Evolutionary conservation across 352 stramenopile genomes (phyloP), one percentile per base, ranked within the genome.

Genomic region (Globisporangium irregulare): DNA sequence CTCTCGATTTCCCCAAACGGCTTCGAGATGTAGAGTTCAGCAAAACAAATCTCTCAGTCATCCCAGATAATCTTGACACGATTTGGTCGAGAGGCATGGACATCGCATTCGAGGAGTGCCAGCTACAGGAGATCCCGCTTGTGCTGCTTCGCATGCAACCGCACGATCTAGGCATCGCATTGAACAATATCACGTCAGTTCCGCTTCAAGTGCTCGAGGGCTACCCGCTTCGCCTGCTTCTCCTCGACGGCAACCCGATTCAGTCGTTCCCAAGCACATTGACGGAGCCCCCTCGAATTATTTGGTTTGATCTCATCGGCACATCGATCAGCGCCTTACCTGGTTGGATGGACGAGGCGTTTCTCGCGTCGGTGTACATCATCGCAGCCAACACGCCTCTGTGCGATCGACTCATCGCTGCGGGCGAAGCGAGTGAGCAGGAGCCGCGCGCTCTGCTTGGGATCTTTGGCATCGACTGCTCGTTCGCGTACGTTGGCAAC

Each of bases 1-100:
- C 54, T 2, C 27, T 3, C 14, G 32, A 64, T 12, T 64, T 69
- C 15, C 55, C 64, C 6, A n/a, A 46, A 22, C 20, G 20, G 25
- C 51, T 69, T 4, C 38, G 24, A 14, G 64, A 69, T 50, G 18
- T 69, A 10, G 64, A 69, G 43, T 14, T 69, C n/a, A 64, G 43
- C 12, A 36, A 38, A 20, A 64, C 54, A 9, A 62, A 69, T 24
- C 15, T 64, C 20, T 38, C 20, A 9, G 41, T 27, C 18, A 27
- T 64, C 9, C 64, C 64, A 9, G 64, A 59, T 2, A 59, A 29
- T 4, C 53, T 69, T 5, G 64, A 64, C 36, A 36, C 0, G 15
- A 57, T 54, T 20, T 69, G 64, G 64, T 29, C 53, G 24, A 22
- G 8, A 32, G 62, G 62, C n/a, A 43, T 60, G 20, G 34, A 34